These are phyloP conservation scores for Grosmannia serpens DNA, from an alignment of 2,329 filamentous ascomycete species.

Conservation along the genomic window DNA sequence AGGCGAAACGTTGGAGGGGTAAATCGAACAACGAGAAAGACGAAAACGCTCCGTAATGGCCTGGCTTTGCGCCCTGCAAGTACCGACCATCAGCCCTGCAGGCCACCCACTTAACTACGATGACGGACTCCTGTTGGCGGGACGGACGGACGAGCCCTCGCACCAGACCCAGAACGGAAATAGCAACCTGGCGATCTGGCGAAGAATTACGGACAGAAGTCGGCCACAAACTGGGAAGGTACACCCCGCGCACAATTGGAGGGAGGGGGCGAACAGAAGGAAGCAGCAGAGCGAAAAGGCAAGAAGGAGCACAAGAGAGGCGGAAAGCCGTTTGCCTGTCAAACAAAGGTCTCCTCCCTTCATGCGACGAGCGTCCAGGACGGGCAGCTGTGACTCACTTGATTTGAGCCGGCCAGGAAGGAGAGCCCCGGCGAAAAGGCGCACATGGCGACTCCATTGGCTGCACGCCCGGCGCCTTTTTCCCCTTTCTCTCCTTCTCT, in stretches of 20 bases:
- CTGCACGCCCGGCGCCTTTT: not conserved
- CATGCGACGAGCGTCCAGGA: not conserved
- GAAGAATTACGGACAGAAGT: not conserved
- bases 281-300: not conserved
- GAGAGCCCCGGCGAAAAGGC: not conserved
- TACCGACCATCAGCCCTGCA: not conserved
- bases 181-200: not conserved
- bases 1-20: not conserved
- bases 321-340: no score
- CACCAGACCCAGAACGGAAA: conserved; percentile 3
- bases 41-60: not conserved
- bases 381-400: not conserved
- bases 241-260: not conserved
- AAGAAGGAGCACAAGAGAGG: not conserved
- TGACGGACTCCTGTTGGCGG: not conserved
- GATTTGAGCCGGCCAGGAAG: not conserved
- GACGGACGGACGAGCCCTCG: conserved; percentile 1
- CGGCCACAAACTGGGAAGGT: not conserved
- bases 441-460: not conserved
- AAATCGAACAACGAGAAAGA: no score
- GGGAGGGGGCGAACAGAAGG: not conserved
- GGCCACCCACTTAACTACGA: not conserved
- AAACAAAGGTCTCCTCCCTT: not conserved
- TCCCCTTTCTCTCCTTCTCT: not conserved
- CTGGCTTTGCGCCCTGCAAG: not conserved